Conservation (phyloP, 2,329 filamentous ascomycete species). For the Trichoderma sp. region DNA sequence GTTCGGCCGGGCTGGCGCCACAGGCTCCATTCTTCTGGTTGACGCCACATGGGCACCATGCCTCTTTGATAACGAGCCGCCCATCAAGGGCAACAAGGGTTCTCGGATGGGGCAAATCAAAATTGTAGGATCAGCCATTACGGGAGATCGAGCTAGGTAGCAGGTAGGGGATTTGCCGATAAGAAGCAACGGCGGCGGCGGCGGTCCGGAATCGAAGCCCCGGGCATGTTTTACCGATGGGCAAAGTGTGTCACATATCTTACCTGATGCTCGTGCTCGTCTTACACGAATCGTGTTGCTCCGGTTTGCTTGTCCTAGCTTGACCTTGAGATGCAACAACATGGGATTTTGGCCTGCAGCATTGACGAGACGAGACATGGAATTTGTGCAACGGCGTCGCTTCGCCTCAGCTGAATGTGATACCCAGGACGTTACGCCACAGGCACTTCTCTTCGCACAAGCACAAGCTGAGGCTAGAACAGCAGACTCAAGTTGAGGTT, state of each 20-base stretch:
- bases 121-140: neutral
- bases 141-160: slow-evolving; percentile 4
- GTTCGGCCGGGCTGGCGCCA: slow-evolving; percentile 16
- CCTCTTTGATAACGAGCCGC: slow-evolving; percentile 1
- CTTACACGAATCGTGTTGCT: neutral
- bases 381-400: neutral
- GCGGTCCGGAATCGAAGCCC: neutral
- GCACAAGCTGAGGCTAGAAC: neutral
- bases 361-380: slow-evolving; percentile 1
- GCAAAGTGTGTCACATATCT: neutral
- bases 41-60: slow-evolving; percentile 15
- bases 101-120: neutral
- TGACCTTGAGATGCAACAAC: too few species aligned
- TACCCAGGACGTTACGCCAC: neutral
- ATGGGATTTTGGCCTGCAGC: neutral
- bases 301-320: neutral
- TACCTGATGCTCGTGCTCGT: neutral
- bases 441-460: neutral
- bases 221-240: neutral
- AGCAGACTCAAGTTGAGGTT: neutral
- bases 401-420: neutral
- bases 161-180: slow-evolving; percentile 4
- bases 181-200: neutral
- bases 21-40: slow-evolving; percentile 16
- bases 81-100: slow-evolving; percentile 19